Base-by-base conservation (phyloP, 2,329 filamentous ascomycete species). In the Talaromyces amestolkiae region DNA sequence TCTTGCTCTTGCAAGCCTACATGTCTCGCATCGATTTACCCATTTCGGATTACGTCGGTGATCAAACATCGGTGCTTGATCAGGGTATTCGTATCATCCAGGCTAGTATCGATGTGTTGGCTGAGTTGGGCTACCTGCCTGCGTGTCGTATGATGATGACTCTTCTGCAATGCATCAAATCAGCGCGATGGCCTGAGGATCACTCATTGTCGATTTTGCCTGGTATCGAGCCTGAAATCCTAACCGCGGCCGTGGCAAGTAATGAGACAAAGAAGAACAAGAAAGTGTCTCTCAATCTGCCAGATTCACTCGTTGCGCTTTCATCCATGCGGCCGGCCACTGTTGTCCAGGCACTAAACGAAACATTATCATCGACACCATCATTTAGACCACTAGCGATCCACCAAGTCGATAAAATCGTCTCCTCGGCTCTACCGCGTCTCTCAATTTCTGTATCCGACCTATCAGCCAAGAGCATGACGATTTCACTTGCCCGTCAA, bases 21-120 rank as follows among this genome's bases (percentile, higher is more conserved):
- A 96, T 99, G 87, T 92, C 91, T 22, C 90, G 94, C 65, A 90
- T 98, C 70, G 89, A 94, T 63, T 87, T 99, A 3, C 96, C 96
- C 3, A 97, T 99, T 65, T 90, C 91, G 0, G 95, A 99, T 83
- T 99, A 99, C 74, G 93, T 99, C 2, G 95, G 95, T 72, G 95
- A 99, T 77, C 91, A 96, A 78, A 89, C 84, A 64, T 87, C 84
- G 62, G 95, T 99, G 3, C 85, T 99, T 1, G 95, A 99, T 76
- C 95, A 99, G 76, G 91, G 92, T 6, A 95, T 99, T 66, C 95
- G 95, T 86, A 95, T 99, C 76, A 89, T 97, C 39, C 95, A 99
- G 77, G 96, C 95, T 1, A 91, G 90, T 6, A 94, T 99, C 72
- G 96, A 99, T 75, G 90, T 97, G 10, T 85, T 98, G 66, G 91